Percentiles rank a stretch among this genome's conserved stretches.
Evolutionary conservation across 2,329 filamentous ascomycete species (phyloP).

Genomic region (Cladosporium sp.): DNA sequence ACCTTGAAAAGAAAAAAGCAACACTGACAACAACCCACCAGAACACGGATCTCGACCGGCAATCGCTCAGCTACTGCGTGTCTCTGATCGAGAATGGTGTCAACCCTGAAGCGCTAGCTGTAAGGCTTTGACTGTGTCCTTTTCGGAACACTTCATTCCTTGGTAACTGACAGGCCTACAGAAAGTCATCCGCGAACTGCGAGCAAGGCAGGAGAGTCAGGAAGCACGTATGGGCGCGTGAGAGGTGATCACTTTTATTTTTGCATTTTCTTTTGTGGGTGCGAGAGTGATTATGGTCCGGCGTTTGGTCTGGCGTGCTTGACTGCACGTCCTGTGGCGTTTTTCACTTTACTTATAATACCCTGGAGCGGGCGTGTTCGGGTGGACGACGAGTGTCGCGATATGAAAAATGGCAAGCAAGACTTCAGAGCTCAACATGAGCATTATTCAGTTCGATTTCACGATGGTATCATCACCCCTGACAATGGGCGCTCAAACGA

Average conservation of each 20-base stretch:
- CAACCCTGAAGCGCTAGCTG: conserved; percentile 90
- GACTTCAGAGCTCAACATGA: neutral
- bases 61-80: conserved; percentile 90
- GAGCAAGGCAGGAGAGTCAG: conserved; percentile 41
- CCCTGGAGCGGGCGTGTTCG: neutral
- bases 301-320: neutral
- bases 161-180: conserved; percentile 42
- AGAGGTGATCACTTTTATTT: neutral
- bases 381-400: neutral
- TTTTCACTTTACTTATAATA: neutral
- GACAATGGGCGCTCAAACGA: neutral
- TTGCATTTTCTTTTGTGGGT: neutral
- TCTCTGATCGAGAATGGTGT: conserved; percentile 97
- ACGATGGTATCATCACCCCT: neutral
- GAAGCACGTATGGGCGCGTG: conserved; percentile 17
- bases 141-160: conserved; percentile 90
- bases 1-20: no score
- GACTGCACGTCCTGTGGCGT: neutral
- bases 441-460: neutral
- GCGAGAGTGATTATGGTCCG: neutral
- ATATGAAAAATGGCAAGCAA: neutral
- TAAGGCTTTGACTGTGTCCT: conserved; percentile 74
- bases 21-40: conserved; percentile 41
- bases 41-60: conserved; percentile 92
- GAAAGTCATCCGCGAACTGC: conserved; percentile 50